Conservation (phyloP, 495 filamentous ascomycete genomes). For the Hypoxylon fragiforme region DNA sequence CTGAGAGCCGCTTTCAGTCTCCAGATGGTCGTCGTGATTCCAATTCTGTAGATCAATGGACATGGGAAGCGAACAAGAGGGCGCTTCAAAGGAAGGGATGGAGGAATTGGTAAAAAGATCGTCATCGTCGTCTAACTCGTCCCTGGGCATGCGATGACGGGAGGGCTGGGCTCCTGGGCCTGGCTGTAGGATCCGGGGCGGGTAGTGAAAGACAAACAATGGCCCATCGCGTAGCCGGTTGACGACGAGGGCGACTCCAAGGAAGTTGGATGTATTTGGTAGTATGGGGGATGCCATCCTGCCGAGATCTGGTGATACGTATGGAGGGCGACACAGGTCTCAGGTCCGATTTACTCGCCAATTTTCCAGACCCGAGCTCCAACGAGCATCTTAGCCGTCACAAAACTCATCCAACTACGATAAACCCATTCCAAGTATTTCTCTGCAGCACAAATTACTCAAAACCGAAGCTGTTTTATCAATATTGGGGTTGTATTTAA, state of each 20-base stretch:
- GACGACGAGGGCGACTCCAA: constrained; percentile 80
- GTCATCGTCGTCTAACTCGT: constrained; percentile 50
- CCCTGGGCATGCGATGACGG: constrained; percentile 38
- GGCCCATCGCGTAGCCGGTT: constrained; percentile 80
- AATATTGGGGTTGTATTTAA: too few relatives aligned
- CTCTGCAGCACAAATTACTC: background rate
- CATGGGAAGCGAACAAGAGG: constrained; percentile 39
- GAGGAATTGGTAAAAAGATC: constrained; percentile 41
- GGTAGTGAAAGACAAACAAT: constrained; percentile 90
- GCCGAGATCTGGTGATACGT: constrained; percentile 12
- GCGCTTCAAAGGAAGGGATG: constrained; percentile 34
- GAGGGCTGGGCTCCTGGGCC: constrained; percentile 28
- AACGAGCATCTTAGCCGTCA: constrained; percentile 11
- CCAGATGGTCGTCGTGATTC: constrained; percentile 59
- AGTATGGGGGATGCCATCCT: constrained; percentile 51
- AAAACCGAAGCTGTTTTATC: too few relatives aligned
- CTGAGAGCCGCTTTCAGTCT: constrained; percentile 56
- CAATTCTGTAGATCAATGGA: constrained; percentile 52
- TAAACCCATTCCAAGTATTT: background rate
- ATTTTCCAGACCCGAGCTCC: too few relatives aligned
- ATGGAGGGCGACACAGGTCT: constrained; percentile 28
- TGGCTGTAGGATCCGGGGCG: constrained; percentile 50
- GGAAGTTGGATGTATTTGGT: constrained; percentile 56
- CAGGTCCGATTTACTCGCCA: constrained; percentile 24
- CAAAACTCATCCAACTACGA: constrained; percentile 6